Base-by-base conservation (phyloP, 768 basidiomycete genomes). In the Suillus cothurnatus region DNA sequence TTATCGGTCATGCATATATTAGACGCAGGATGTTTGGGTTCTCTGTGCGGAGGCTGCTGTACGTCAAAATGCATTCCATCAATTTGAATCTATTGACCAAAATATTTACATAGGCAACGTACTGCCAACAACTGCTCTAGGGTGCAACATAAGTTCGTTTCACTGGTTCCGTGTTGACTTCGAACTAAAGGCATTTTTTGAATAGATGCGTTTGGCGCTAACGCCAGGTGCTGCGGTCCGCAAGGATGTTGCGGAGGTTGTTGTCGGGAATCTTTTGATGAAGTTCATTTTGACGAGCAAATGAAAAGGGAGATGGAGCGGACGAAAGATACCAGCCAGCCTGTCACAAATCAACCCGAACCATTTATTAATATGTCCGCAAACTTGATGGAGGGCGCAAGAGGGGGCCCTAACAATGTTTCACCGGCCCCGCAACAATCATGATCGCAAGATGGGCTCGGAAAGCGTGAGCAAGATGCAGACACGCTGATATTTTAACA, bases 281-380 rank as follows among this genome's bases (percentile, higher is more conserved):
- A 69, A 19, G 75, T 77, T 36, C 65, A 70, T 62, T 70, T 76
- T 57, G 75, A 76, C 36, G 75, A 76, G 50, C 75, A 66, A 43
- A 15, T 75, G 67, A 75, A 67, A 47, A 67, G 61, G 63, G 68
- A 70, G 17, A 73, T 66, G 63, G 70, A 71, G 55, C 71, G 64
- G 47, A 66, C 66, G 21, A 66, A 66, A 63, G 64, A 62, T 52
- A 38, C 50, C 38, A 43, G 59, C 23, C 53, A 58, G 53, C 67
- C 68, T 23, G 66, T 72, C 8, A 59, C 62, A 17, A 67, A 68
- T 43, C 75, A 77, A 38, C 76, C 73, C 49, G 28, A 15, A 34
- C 62, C 59, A 36, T 62, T 41, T 45, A 9, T 7, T 32, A 36
- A n/a, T 34, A 64, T 64, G 60, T 14, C 61, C 15, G n/a, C 55